A percentile compares a stretch with the other conserved stretches of the same genome.
Evolutionary conservation across 139 green algal species (phyloP).

Genomic region (Axilococcus clingmanii): DNA sequence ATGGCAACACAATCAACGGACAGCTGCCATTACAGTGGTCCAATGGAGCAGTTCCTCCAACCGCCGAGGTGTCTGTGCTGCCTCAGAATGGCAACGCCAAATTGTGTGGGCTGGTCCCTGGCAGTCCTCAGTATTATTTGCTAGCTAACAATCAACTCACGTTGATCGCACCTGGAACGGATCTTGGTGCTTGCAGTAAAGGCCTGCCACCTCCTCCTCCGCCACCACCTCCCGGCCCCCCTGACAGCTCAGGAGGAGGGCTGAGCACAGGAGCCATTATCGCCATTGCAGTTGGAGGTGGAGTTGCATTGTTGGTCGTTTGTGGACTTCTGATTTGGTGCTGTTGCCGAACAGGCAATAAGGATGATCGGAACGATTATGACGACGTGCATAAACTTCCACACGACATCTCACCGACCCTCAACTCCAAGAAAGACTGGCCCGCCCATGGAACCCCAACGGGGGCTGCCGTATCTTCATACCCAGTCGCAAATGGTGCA

Average conservation of each 20-base stretch:
- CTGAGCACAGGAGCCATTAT: constrained; percentile 14
- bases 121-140: not conserved
- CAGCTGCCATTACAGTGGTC: not conserved
- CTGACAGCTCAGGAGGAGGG: not conserved
- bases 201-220: constrained; percentile 5
- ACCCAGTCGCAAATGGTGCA: not conserved
- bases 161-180: not conserved
- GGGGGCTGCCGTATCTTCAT: not conserved
- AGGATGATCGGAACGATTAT: not conserved
- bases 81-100: constrained; percentile 3
- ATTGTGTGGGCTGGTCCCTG: constrained; percentile 14
- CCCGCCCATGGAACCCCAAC: not conserved
- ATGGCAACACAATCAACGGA: not conserved
- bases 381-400: no score
- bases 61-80: constrained; percentile 5
- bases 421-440: not conserved
- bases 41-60: not conserved
- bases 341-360: not conserved
- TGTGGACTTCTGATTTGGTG: constrained; percentile 4
- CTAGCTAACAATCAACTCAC: not conserved
- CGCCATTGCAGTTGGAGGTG: constrained; percentile 16
- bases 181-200: not conserved
- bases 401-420: no score
- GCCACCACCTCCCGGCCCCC: not conserved
- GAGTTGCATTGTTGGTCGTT: constrained; percentile 4